Conservation (phyloP, 106 monocot genomes). For the Allium fistulosum region DNA sequence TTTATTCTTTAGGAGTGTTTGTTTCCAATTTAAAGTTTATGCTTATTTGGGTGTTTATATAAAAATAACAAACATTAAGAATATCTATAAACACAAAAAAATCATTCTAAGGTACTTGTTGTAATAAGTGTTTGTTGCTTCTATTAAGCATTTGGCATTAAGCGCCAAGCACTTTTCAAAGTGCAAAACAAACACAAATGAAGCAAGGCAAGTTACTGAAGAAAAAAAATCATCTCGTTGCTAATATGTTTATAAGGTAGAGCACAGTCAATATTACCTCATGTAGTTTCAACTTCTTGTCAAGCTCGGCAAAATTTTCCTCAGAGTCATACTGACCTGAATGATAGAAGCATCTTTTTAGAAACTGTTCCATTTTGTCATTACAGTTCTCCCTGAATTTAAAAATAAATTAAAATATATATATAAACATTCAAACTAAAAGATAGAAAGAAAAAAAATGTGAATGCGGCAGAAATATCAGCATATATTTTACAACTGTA, state of each 20-base stretch:
- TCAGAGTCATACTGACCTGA: conserved; percentile 81
- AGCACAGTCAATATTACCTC: conserved; percentile 34
- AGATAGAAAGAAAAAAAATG: neutral
- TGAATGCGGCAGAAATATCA: neutral
- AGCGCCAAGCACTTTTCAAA: too few relatives aligned
- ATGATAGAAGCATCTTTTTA: conserved; percentile 84
- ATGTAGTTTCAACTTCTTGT: conserved; percentile 71
- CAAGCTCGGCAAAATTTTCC: conserved; percentile 56
- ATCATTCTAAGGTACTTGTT: too few relatives aligned
- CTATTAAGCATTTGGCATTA: too few relatives aligned
- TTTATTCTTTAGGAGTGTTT: neutral
- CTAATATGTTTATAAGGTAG: neutral
- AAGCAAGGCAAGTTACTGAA: too few relatives aligned
- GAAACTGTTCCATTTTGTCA: conserved; percentile 77
- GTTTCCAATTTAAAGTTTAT: neutral
- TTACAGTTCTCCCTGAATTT: conserved; percentile 63
- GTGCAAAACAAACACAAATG: too few relatives aligned
- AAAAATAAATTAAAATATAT: conserved; percentile 3
- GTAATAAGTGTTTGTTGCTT: too few relatives aligned
- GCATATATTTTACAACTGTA: neutral
- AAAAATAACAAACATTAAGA: too few relatives aligned
- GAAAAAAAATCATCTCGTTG: too few relatives aligned
- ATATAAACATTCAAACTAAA: neutral
- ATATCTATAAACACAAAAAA: too few relatives aligned
- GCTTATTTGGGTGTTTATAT: too few relatives aligned